phyloP scores from a whole-genome alignment of 108 stramenopile species.

The Asterionellopsis glacialis region DNA sequence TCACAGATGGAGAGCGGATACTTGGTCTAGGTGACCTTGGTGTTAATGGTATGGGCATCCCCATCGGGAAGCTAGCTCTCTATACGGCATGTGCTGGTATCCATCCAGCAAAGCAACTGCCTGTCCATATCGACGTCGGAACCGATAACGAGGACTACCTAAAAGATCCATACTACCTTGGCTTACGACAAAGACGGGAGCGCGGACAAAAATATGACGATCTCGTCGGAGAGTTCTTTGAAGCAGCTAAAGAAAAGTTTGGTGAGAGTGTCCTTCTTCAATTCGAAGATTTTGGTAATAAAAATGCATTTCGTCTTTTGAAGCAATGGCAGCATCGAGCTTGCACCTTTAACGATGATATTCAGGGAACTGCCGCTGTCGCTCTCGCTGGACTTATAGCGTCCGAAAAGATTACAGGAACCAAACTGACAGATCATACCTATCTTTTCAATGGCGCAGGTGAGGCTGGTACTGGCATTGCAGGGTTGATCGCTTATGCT shows the following conservation, averaged over 20 bases:
- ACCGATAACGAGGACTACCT: constrained; percentile 59
- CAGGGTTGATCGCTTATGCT: constrained; percentile 21
- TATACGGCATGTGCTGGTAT: constrained; percentile 77
- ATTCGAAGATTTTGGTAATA: constrained; percentile 80
- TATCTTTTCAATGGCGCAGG: constrained; percentile 44
- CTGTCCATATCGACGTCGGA: constrained; percentile 67
- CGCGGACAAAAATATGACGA: constrained; percentile 43
- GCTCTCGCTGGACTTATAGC: constrained; percentile 26
- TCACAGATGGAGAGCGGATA: no score
- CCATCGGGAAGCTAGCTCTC: constrained; percentile 43
- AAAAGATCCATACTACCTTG: constrained; percentile 63
- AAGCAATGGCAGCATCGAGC: constrained; percentile 35
- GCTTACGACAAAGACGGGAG: constrained; percentile 29
- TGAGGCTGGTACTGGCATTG: constrained; percentile 41
- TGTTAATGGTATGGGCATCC: no score
- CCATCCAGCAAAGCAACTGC: constrained; percentile 47
- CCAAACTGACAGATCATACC: constrained; percentile 29
- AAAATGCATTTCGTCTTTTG: constrained; percentile 57
- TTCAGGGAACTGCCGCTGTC: constrained; percentile 49
- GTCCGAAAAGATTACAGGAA: constrained; percentile 13
- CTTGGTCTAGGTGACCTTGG: no score
- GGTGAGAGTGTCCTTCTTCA: constrained; percentile 47
- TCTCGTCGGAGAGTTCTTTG: constrained; percentile 70
- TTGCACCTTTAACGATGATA: constrained; percentile 79
- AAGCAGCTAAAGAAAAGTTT: constrained; percentile 54